Percentiles rank a stretch among this genome's conserved stretches.
These are phyloP conservation scores for Cercospora sp. DNA, from an alignment of 2,329 filamentous ascomycete genomes.

Conservation along the genomic window DNA sequence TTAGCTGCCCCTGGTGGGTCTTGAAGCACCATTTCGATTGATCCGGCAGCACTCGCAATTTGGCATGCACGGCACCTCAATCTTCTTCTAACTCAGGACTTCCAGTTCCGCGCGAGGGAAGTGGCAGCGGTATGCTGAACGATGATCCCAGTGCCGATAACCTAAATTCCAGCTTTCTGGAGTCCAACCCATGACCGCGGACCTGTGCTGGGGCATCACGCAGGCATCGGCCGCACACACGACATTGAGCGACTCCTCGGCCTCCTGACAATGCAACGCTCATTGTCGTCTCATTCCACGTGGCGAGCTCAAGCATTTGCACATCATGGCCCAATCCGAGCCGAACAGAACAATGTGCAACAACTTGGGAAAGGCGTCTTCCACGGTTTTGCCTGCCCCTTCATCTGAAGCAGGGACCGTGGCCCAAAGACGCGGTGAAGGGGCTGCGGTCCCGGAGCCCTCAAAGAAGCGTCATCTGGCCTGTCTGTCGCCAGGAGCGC, in stretches of 20 bases:
- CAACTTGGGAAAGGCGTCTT: not conserved
- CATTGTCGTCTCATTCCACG: not conserved
- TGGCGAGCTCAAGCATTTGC: not conserved
- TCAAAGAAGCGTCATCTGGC: not conserved
- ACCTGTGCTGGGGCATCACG: not conserved
- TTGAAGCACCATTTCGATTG: not conserved
- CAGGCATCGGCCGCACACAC: not conserved
- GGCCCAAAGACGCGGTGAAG: not conserved
- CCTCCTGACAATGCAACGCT: not conserved
- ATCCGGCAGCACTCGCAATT: not conserved
- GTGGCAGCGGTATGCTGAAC: not conserved
- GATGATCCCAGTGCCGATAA: not conserved
- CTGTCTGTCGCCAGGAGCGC: not conserved
- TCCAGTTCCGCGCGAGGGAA: not conserved
- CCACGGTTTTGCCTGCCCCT: not conserved
- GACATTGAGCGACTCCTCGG: not conserved
- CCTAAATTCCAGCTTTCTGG: not conserved
- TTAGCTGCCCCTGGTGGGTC: not conserved
- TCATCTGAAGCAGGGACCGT: not conserved
- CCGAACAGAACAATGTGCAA: not conserved
- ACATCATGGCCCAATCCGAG: not conserved
- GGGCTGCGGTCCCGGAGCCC: not conserved
- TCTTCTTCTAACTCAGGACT: not conserved
- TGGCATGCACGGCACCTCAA: not conserved
- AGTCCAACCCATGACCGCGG: not conserved